phyloP scores from a whole-genome alignment of 805 yeast genomes.

The Saccharomycopsis guyanensis region DNA sequence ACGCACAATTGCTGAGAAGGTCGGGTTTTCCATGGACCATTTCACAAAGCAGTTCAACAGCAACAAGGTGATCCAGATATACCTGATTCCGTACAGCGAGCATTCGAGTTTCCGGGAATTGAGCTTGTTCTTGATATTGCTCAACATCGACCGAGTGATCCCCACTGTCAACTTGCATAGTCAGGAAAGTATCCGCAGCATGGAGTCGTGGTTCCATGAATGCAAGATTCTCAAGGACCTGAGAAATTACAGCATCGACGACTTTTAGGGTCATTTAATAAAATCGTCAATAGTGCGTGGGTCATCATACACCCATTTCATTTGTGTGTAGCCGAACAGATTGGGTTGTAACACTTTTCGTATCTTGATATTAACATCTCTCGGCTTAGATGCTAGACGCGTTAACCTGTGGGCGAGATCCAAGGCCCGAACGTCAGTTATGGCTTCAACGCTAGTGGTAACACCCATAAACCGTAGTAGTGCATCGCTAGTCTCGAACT shows the following conservation, averaged over 20 bases:
- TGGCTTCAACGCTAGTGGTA: background rate
- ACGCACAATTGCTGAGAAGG: constrained; percentile 6
- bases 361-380: background rate
- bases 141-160: constrained; percentile 47
- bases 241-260: constrained; percentile 15
- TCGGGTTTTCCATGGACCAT: constrained; percentile 21
- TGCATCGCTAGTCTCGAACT: background rate
- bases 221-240: constrained; percentile 26
- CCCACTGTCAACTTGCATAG: constrained; percentile 65
- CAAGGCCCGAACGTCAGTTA: background rate
- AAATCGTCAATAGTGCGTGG: background rate
- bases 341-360: background rate
- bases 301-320: background rate
- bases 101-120: constrained; percentile 87
- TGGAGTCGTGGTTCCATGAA: constrained; percentile 30
- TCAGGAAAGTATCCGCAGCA: constrained; percentile 24
- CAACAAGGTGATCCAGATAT: constrained; percentile 36
- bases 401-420: background rate
- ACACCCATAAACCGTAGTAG: background rate
- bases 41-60: constrained; percentile 29
- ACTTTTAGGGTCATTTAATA: too few species aligned
- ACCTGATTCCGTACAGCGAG: constrained; percentile 82
- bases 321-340: background rate
- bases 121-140: constrained; percentile 48
- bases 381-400: background rate